Evolutionary conservation across 148 eudicot genomes (phyloP), one percentile per base, ranked within the genome.

Genomic region (Tetragonia tetragonoides): DNA sequence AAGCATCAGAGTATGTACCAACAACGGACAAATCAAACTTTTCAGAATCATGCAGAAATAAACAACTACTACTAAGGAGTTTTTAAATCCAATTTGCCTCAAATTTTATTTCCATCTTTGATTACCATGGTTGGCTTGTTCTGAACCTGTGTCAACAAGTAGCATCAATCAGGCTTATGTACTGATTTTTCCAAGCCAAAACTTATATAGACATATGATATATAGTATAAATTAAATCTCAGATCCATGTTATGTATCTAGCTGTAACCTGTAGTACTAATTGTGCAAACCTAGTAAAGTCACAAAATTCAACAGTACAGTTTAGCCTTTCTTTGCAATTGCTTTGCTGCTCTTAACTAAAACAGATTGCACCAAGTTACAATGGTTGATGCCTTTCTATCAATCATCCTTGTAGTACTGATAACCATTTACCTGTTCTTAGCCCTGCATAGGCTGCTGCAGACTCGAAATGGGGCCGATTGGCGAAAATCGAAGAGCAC

Each of bases 331-430:
- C 24, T 44, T 64, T 49, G 8, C 17, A 40, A 12, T 64, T 20
- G 4, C 39, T 24, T 28, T 34, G 12, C 68, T 66, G 38, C 40
- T 38, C 69, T 8, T 37, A 20, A 38, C 69, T 12, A 66, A 38
- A 37, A 40, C 51, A 44, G 9, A 18, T 74, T 66, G 23, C 57
- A 39, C 20, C 37, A 46, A 20, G 7, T 24, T n/a, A 10, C 54
- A 57, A 73, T 82, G 84, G 78, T 78, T 41, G 34, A 28, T 28
- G 5, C 59, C 59, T 28, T 23, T 69, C 10, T 61, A 65, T 7
- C 40, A 46, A 10, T 80, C 57, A 38, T 77, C 37, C 20, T 76
- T 34, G 5, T 60, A 5, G 5, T 17, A 60, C 64, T 66, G 21
- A 59, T 68, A 54, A 67, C 73, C 46, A n/a, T 81, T 34, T 11